These are phyloP conservation scores for Neurospora tetrasperma DNA, from an alignment of 495 filamentous ascomycete genomes.

Conservation along the genomic window DNA sequence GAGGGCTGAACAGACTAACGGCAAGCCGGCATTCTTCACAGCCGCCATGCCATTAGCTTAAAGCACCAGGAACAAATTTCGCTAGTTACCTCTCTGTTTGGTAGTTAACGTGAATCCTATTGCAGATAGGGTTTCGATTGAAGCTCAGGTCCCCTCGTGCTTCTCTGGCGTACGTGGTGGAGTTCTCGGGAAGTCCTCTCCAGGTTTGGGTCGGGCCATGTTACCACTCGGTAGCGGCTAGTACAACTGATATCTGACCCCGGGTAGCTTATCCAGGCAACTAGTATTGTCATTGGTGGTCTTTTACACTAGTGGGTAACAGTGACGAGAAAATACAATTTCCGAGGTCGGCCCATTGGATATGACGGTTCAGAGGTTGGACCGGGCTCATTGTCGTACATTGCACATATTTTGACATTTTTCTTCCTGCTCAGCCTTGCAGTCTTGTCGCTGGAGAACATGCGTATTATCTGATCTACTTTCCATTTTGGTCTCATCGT, in stretches of 20 bases:
- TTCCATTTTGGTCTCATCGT: background rate
- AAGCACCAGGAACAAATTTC: background rate
- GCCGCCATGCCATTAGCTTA: background rate
- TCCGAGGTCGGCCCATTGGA: background rate
- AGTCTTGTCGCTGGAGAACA: background rate
- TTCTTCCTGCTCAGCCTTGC: background rate
- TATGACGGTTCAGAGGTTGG: background rate
- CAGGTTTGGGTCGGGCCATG: background rate
- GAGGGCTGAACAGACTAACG: background rate
- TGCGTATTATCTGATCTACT: background rate
- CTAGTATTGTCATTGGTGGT: background rate
- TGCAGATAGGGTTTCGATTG: background rate
- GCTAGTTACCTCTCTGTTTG: background rate
- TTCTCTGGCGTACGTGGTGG: background rate
- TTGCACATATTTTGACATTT: background rate
- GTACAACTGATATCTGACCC: background rate
- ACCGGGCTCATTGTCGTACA: background rate
- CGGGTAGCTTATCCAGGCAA: background rate
- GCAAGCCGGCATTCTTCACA: background rate
- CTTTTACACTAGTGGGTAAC: background rate
- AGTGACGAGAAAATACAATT: background rate
- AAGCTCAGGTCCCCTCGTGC: background rate
- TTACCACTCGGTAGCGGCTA: background rate
- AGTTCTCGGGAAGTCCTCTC: background rate
- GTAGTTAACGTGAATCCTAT: background rate